Evolutionary conservation across 1,284 basidiomycete species (phyloP).

Genomic region (Ustilago tritici): DNA sequence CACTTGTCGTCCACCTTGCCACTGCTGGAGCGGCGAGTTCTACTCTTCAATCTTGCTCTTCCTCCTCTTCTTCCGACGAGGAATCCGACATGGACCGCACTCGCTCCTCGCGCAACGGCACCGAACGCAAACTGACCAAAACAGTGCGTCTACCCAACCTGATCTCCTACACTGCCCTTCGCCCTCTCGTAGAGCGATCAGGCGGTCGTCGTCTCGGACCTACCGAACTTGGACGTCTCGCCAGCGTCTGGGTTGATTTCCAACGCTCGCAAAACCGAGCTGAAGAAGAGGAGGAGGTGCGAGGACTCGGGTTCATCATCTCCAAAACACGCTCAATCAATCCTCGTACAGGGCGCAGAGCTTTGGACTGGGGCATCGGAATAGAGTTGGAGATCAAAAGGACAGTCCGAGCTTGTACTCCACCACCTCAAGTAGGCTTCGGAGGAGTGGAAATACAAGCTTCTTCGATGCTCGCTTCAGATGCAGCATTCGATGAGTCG

Average conservation of each 20-base stretch:
- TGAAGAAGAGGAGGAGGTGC: constrained; percentile 28
- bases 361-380: constrained; percentile 58
- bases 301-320: constrained; percentile 60
- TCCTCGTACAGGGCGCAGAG: constrained; percentile 40
- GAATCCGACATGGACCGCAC: constrained; percentile 15
- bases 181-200: constrained; percentile 61
- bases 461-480: constrained; percentile 12
- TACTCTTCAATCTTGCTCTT: constrained; percentile 31
- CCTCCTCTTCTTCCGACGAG: constrained; percentile 13
- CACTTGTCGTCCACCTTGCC: constrained; percentile 64
- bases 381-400: constrained; percentile 57
- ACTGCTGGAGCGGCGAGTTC: constrained; percentile 56
- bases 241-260: constrained; percentile 58
- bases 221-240: constrained; percentile 53
- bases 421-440: constrained; percentile 46
- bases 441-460: constrained; percentile 33
- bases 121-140: constrained; percentile 12
- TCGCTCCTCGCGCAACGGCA: neutral
- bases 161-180: constrained; percentile 57
- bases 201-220: constrained; percentile 53
- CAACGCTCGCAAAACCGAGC: constrained; percentile 7
- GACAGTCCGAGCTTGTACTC: constrained; percentile 23
- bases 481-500: constrained; percentile 29
- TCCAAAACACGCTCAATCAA: constrained; percentile 50
- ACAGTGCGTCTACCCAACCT: constrained; percentile 60